Conservation (phyloP, 805 yeast species). For the Teunomyces panamensis region DNA sequence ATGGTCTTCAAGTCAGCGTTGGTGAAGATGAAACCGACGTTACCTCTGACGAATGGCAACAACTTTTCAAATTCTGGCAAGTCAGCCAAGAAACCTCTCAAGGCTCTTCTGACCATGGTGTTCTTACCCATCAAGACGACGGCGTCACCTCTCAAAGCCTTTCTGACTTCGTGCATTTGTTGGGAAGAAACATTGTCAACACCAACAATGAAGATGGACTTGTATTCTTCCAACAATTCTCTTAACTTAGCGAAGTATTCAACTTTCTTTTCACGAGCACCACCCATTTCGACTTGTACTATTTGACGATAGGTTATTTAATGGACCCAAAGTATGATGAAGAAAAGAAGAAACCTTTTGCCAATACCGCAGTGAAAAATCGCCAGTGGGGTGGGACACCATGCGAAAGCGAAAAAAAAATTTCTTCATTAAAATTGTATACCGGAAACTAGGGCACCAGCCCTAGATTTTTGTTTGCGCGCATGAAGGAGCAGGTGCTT, state of each 20-base stretch:
- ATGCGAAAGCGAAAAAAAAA: neutral
- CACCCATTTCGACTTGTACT: conserved; percentile 96
- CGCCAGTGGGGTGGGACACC: neutral
- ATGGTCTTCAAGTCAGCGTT: conserved; percentile 87
- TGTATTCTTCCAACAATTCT: conserved; percentile 93
- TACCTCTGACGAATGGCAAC: conserved; percentile 94
- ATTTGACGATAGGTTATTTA: conserved; percentile 86
- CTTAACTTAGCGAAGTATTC: conserved; percentile 95
- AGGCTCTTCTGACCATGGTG: conserved; percentile 99
- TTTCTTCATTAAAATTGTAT: neutral
- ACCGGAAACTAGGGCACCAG: neutral
- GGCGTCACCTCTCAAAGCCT: conserved; percentile 90
- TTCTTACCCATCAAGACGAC: conserved; percentile 99
- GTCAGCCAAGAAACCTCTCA: conserved; percentile 91
- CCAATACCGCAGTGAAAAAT: neutral
- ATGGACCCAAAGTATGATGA: conserved; percentile 42
- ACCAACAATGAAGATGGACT: conserved; percentile 98
- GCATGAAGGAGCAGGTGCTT: too few relatives aligned
- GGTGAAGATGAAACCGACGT: conserved; percentile 99
- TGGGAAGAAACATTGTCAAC: conserved; percentile 99
- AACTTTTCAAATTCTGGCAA: conserved; percentile 95
- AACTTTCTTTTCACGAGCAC: conserved; percentile 94
- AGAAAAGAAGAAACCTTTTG: neutral
- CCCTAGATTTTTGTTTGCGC: too few relatives aligned
- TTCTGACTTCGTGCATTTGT: conserved; percentile 99